phyloP scores from a whole-genome alignment of 1,284 basidiomycete species.

The Cystobasidium pallidum region DNA sequence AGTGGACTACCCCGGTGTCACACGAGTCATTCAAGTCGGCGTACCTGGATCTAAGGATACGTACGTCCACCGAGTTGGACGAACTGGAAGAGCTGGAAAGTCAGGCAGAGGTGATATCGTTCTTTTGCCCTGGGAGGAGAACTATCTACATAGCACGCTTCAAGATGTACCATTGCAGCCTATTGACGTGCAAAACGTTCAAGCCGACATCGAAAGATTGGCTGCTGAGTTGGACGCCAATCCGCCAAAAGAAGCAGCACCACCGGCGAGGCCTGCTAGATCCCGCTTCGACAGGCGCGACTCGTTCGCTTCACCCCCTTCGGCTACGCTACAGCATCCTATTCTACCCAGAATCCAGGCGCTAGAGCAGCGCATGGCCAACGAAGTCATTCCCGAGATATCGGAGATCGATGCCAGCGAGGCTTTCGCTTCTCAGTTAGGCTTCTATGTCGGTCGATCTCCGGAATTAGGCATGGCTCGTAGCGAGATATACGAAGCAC shows the following conservation, averaged over 20 bases:
- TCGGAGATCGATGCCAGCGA: conserved; percentile 66
- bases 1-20: conserved; percentile 69
- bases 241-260: conserved; percentile 17
- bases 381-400: conserved; percentile 58
- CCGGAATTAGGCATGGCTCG: conserved; percentile 62
- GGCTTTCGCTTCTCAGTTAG: conserved; percentile 71
- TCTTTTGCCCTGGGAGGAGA: conserved; percentile 78
- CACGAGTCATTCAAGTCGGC: conserved; percentile 91
- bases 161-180: conserved; percentile 72
- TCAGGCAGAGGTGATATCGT: conserved; percentile 85
- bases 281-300: conserved; percentile 4
- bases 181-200: conserved; percentile 63
- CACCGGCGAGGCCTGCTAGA: conserved; percentile 12
- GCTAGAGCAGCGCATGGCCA: conserved; percentile 58
- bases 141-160: conserved; percentile 70
- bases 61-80: conserved; percentile 89
- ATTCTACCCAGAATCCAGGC: conserved; percentile 51
- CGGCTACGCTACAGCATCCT: conserved; percentile 42
- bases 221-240: conserved; percentile 62
- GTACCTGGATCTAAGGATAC: conserved; percentile 71
- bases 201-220: conserved; percentile 62
- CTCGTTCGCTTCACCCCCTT: neutral
- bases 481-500: conserved; percentile 64
- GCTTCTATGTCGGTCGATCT: conserved; percentile 71
- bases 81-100: conserved; percentile 78